Conservation (phyloP, 164 flowering plant species). For the Tetracentron sinense region DNA sequence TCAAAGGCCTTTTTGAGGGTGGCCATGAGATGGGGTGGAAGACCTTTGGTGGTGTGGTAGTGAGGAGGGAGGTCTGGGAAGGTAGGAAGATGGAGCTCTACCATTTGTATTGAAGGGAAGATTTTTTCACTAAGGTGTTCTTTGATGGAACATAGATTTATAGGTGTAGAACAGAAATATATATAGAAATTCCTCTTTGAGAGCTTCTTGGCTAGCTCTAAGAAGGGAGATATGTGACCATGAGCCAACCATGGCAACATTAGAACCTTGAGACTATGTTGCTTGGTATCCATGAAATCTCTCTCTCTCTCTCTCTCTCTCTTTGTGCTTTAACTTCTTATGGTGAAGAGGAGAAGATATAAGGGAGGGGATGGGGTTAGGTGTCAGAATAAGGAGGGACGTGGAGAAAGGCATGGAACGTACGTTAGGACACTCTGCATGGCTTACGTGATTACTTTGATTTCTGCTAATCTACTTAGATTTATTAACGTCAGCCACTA, state of each 20-base stretch:
- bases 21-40: conserved; percentile 35
- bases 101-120: conserved; percentile 22
- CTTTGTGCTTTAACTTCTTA: neutral
- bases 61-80: conserved; percentile 37
- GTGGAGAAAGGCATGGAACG: too few relatives aligned
- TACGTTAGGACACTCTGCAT: too few relatives aligned
- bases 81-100: conserved; percentile 31
- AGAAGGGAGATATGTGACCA: conserved; percentile 39
- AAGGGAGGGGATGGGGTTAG: neutral
- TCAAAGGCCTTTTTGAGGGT: conserved; percentile 34
- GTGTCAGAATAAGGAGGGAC: too few relatives aligned
- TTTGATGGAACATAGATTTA: conserved; percentile 32
- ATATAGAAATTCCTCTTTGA: conserved; percentile 20
- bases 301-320: neutral
- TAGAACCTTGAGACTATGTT: neutral
- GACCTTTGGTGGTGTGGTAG: conserved; percentile 34
- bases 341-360: neutral
- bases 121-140: conserved; percentile 3
- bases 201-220: conserved; percentile 41
- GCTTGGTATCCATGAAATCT: neutral
- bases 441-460: too few relatives aligned
- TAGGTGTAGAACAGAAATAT: conserved; percentile 42
- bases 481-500: too few relatives aligned
- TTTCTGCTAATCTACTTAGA: too few relatives aligned
- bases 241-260: conserved; percentile 23